These are phyloP conservation scores for Ceratobasidium sp. DNA, from an alignment of 1,284 basidiomycete genomes.

Conservation along the genomic window DNA sequence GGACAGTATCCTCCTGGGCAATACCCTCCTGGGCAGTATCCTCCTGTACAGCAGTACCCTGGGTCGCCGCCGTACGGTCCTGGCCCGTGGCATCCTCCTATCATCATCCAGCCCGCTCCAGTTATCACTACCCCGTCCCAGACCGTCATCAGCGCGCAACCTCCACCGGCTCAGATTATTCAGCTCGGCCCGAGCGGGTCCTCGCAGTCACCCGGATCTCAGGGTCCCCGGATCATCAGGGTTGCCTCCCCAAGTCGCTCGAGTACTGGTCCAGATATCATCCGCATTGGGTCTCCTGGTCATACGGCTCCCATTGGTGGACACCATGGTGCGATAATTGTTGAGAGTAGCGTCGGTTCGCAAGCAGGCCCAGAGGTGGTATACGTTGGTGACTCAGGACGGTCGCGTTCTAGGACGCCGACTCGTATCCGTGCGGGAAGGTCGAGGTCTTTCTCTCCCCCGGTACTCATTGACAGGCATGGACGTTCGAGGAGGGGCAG, in stretches of 20 bases:
- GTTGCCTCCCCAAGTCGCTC: conserved; percentile 22
- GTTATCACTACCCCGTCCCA: conserved; percentile 14
- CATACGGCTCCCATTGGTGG: conserved; percentile 23
- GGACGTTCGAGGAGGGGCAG: background rate
- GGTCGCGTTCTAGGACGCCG: background rate
- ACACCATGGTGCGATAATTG: conserved; percentile 8
- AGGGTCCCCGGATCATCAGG: conserved; percentile 26
- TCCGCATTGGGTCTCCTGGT: conserved; percentile 34
- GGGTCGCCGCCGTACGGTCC: background rate
- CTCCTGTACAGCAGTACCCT: conserved; percentile 7
- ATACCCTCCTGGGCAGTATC: conserved; percentile 17
- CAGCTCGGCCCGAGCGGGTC: background rate
- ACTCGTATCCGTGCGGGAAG: background rate
- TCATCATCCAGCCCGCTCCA: conserved; percentile 36
- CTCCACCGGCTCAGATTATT: conserved; percentile 20
- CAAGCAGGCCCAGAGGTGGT: background rate
- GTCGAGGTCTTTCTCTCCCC: conserved; percentile 28
- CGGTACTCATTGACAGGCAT: background rate
- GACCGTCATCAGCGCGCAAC: background rate
- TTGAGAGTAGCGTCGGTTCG: conserved; percentile 20
- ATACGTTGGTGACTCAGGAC: conserved; percentile 2
- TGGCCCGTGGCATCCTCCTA: conserved; percentile 29
- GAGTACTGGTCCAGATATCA: conserved; percentile 30
- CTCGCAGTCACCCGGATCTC: conserved; percentile 7
- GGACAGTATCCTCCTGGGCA: conserved; percentile 1